Evolutionary conservation across 441 rosid genomes (phyloP), one percentile per base, ranked within the genome.

Genomic region (Theobroma grandiflorum): DNA sequence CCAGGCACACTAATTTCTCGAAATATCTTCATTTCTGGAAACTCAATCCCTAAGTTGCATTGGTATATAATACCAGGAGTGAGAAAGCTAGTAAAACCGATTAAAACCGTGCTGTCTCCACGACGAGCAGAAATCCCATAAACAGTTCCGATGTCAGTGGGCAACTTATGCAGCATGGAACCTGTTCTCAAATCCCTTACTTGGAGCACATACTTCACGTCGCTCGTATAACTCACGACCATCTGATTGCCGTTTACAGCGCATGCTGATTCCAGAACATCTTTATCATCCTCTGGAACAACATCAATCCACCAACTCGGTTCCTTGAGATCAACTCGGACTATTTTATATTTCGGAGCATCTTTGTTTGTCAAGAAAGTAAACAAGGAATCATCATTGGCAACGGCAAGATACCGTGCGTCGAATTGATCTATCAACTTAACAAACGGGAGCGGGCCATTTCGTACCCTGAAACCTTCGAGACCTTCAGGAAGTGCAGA

Each of bases 311-410:
- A 97, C 18, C 52, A 83, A 78, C 74, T 84, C 49, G 99, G 97
- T 78, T 94, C 87, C 79, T 90, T 89, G 71, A 97, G 82, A 90
- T 95, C 97, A 38, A 93, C 97, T 37, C 92, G 86, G 53, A 91
- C 98, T 78, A 95, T 72, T 78, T 97, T 95, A 84, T 95, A 97
- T 80, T 84, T 93, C 2, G 99, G 97, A 40, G 99, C 97, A 81
- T 88, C 92, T 80, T 93, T 94, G 65, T 97, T 95, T 22, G 99
- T 97, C 61, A 83, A 74, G 81, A 95, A 95, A 78, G 99, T 97
- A 78, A 97, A 95, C 33, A 82, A 16, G 8, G 93, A 83, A 67
- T 76, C 99, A 85, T 97, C 99, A 82, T 97, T 95, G 69, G 98
- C 90, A 83, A 94, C 57, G 2, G 71, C 88, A 15, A 10, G 15